Conservation (phyloP, 352 stramenopile genomes). For the Hyaloperonospora arabidopsidis region DNA sequence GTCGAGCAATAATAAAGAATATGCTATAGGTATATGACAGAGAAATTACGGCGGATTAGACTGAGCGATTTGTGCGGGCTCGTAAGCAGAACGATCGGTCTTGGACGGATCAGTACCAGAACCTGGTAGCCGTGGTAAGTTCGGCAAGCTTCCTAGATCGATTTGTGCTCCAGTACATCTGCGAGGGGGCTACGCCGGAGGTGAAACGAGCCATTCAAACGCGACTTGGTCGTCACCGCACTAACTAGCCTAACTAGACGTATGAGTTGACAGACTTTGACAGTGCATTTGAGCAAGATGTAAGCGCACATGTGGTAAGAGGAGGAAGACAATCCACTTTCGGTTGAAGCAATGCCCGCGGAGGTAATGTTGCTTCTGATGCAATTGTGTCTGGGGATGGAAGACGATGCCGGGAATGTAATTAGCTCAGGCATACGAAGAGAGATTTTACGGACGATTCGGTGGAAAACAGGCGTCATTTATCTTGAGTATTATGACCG, state of each 20-base stretch:
- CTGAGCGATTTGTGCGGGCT: not conserved
- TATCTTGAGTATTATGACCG: not conserved
- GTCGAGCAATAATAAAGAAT: conserved; percentile 1
- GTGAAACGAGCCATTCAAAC: conserved; percentile 2
- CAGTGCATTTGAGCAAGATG: not conserved
- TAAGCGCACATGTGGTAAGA: not conserved
- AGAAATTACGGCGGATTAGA: conserved; percentile 4
- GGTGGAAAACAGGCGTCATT: not conserved
- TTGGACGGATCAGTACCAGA: conserved; percentile 7
- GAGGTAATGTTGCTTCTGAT: not conserved
- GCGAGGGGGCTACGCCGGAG: not conserved
- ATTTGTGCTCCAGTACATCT: conserved; percentile 3
- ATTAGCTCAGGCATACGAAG: not conserved
- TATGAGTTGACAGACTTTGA: conserved; percentile 1
- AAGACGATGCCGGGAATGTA: not conserved
- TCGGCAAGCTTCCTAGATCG: not conserved
- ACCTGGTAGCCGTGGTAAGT: not conserved
- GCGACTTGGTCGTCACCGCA: not conserved
- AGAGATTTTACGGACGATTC: not conserved
- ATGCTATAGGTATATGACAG: conserved; percentile 4
- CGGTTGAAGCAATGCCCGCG: not conserved
- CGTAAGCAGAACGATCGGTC: not conserved
- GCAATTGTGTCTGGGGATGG: not conserved
- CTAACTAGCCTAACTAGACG: not conserved
- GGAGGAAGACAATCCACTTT: not conserved